A percentile compares a stretch with the other conserved stretches of the same genome.
Evolutionary conservation across 179 eudicot genomes (phyloP).

Genomic region (Carnegiea gigantea): DNA sequence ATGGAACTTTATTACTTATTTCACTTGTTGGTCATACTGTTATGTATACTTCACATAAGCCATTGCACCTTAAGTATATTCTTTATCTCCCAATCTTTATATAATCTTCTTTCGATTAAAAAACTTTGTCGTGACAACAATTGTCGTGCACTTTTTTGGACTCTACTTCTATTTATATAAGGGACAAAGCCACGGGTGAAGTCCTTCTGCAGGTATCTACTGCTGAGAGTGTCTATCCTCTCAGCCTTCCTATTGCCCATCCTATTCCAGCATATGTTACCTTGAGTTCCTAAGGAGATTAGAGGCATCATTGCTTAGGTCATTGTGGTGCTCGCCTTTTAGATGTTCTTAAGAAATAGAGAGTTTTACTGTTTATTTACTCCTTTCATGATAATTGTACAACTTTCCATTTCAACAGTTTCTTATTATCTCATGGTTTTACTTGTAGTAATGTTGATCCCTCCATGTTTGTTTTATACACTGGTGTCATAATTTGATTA

Average conservation of each 20-base stretch:
- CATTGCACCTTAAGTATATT: not conserved
- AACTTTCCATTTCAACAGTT: not conserved
- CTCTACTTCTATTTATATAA: too few relatives aligned
- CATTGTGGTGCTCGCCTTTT: not conserved
- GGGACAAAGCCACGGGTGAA: not conserved
- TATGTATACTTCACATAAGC: not conserved
- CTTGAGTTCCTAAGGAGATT: not conserved
- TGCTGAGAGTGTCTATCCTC: too few relatives aligned
- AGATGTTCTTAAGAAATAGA: not conserved
- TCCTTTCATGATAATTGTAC: not conserved
- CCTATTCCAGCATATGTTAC: not conserved
- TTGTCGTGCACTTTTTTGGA: not conserved
- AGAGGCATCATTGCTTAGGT: not conserved
- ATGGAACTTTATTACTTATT: too few relatives aligned
- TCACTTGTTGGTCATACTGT: not conserved
- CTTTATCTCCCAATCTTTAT: not conserved
- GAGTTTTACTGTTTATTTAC: too few relatives aligned
- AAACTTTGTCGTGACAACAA: not conserved
- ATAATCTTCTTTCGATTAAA: too few relatives aligned
- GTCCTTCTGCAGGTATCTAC: not conserved
- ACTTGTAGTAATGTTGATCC: too few relatives aligned
- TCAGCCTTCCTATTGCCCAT: not conserved
- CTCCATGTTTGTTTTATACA: too few relatives aligned
- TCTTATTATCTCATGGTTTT: too few relatives aligned
- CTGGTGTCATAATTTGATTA: too few relatives aligned